phyloP scores from a whole-genome alignment of 208 protist species.

The Acanthamoeba polyphaga region DNA sequence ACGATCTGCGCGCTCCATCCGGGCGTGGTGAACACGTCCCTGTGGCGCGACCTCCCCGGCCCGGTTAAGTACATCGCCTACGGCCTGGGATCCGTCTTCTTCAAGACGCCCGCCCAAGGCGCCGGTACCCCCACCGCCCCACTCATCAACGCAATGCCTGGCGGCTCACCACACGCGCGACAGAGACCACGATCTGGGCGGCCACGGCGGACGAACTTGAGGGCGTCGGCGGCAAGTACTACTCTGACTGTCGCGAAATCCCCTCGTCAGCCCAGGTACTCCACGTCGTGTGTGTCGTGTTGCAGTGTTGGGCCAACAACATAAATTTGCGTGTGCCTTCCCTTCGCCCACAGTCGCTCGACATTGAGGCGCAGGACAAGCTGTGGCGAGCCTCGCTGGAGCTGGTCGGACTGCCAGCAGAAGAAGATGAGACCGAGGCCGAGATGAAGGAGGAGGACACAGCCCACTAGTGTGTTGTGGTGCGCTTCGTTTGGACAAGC shows the following conservation, averaged over 20 bases:
- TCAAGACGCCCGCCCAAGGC: conserved; percentile 29
- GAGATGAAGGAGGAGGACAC: background rate
- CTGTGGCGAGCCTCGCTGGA: background rate
- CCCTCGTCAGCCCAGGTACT: background rate
- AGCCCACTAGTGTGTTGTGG: too few species aligned
- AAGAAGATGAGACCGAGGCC: background rate
- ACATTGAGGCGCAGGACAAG: conserved; percentile 31
- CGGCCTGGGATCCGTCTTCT: conserved; percentile 9
- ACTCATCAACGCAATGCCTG: background rate
- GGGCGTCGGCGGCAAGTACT: conserved; percentile 34
- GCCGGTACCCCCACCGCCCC: background rate
- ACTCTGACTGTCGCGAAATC: background rate
- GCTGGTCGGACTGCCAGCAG: background rate
- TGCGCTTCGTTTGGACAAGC: too few species aligned
- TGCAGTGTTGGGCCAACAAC: background rate
- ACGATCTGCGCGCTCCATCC: background rate
- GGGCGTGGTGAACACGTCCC: conserved; percentile 4
- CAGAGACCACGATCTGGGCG: conserved; percentile 16
- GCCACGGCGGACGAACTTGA: conserved; percentile 29
- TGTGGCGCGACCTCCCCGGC: conserved; percentile 22
- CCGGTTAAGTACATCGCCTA: background rate
- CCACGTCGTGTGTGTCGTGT: background rate
- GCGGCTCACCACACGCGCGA: background rate
- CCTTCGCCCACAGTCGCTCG: background rate
- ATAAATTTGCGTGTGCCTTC: background rate